Evolutionary conservation across 2,329 filamentous ascomycete species (phyloP), one percentile per base, ranked within the genome.

Genomic region (Macroventuria anomochaeta): DNA sequence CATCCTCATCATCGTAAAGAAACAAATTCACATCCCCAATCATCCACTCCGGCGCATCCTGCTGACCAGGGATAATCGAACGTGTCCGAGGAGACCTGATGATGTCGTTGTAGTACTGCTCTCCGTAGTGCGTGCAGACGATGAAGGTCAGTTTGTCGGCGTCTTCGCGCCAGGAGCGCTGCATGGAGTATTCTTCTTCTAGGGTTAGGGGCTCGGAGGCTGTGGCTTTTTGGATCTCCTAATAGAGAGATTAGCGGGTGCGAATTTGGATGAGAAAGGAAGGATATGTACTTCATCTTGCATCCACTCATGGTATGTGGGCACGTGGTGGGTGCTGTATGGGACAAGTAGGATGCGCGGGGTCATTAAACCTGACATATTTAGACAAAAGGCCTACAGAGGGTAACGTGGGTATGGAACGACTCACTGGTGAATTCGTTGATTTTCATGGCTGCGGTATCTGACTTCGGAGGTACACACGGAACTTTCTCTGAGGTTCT

Each of bases 141-240:
- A 97, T 96, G 65, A 97, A 97, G 0, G 93, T 97, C 57, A 97
- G 75, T 77, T 97, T 97, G 76, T 97, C 93, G 21, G 78, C 75
- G 34, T 95, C 90, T 17, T 78, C 78, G 31, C 92, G 87, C 93
- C 93, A 97, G 59, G 87, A 91, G n/a, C 78, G 77, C 74, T 97
- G 93, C 87, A 97, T 97, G 42, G 85, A 84, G 74, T 95, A 91
- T 79, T 97, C 93, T 70, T 96, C 88, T 0, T 85, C 80, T 0
- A 97, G 79, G 0, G 84, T 87, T 43, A 97, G 82, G 0, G 88
- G 90, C 58, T 97, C 92, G 0, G 93, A 97, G 1, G 93, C 92
- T 0, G 93, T 97, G 47, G 89, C 88, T 75, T 86, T 81, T 77
- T 89, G 93, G 32, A 97, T 89, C 39, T 86, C 83, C 23, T 39